Base-by-base conservation (phyloP, 164 flowering plant species). In the Macadamia integrifolia region DNA sequence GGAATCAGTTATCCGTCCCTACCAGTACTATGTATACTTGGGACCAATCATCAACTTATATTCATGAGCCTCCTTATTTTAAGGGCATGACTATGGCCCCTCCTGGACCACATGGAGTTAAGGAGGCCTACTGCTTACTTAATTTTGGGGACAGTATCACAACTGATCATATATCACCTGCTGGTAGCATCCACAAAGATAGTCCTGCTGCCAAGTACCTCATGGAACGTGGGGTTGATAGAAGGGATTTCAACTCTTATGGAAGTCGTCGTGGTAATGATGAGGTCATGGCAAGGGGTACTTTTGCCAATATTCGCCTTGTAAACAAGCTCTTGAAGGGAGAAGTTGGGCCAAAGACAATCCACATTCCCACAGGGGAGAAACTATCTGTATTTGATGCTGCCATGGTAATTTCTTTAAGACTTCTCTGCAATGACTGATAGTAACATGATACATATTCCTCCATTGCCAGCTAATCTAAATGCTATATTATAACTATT, bases 131-230 rank as follows among this genome's bases (percentile, higher is more conserved):
- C 77, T 87, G 91, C 79, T 80, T 87, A 74, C 88, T 88, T 42
- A 85, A 85, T 69, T 88, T 86, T 68, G 90, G 90, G 44, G 92
- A 88, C 67, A 88, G 92, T 67, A 88, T 86, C 58, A 88, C 90
- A n/a, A 88, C 92, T 57, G 92, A 88, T 74, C 92, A 88, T 76
- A 86, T 86, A 68, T 88, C 92, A 18, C 93, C 93, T 13, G 91
- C 93, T 72, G 91, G 91, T n/a, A 88, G 93, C 82, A 88, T 88
- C 66, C 88, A 88, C 74, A 85, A 77, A 58, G 93, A 86, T 73
- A 86, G 90, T 68, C 90, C 93, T 63, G 90, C 90, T 2, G 90
- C 93, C 9, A 86, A 63, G 66, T 88, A 79, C 64, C 86, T 88
- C 43, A 69, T 83, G 74, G 93, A 86, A 56, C 89, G 77, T 60